These are phyloP conservation scores for Corymbia calophylla DNA, from an alignment of 441 rosid species.

Conservation along the genomic window DNA sequence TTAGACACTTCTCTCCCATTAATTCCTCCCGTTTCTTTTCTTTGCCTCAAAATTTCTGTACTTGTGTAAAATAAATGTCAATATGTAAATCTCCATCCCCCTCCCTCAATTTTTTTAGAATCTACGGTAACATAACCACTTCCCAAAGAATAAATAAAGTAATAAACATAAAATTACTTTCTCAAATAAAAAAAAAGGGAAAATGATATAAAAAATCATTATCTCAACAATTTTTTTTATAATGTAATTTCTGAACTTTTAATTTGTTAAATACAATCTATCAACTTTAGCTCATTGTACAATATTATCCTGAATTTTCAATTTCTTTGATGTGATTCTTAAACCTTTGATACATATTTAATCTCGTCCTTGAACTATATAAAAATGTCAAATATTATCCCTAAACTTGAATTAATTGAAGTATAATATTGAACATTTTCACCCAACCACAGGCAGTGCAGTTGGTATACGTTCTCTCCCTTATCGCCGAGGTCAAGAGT, in stretches of 20 bases:
- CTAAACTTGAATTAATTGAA: background rate
- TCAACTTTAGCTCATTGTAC: too few species aligned
- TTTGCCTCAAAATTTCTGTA: background rate
- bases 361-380: too few species aligned
- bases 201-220: too few species aligned
- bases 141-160: background rate
- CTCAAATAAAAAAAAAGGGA: background rate
- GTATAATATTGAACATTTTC: too few species aligned
- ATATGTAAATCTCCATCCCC: background rate
- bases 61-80: background rate
- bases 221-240: rapidly evolving
- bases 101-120: background rate
- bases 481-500: too few species aligned
- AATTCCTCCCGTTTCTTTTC: background rate
- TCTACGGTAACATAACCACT: background rate
- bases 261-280: too few species aligned
- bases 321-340: rapidly evolving
- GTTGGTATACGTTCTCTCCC: too few species aligned
- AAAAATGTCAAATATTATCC: background rate
- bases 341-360: rapidly evolving
- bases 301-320: rapidly evolving
- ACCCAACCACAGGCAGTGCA: too few species aligned
- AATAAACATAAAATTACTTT: background rate
- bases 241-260: too few species aligned
- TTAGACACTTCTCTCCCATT: background rate